A percentile compares a stretch with the other conserved stretches of the same genome.
Evolutionary conservation across 163 green algal genomes (phyloP).

Genomic region (Prototheca cutis): DNA sequence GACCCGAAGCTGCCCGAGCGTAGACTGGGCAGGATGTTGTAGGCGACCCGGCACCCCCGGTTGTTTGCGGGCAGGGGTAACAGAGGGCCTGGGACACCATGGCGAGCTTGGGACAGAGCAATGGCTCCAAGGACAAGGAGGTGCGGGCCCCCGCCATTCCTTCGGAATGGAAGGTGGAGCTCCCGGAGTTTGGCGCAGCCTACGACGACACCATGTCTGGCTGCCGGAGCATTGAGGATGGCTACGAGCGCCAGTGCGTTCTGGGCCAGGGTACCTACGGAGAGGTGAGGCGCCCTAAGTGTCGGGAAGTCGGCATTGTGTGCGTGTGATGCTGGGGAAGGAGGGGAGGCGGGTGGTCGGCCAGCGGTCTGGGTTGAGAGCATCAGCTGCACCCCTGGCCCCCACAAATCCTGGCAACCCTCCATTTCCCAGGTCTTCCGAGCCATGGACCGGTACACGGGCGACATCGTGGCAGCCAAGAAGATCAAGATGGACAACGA

Average conservation of each 20-base stretch:
- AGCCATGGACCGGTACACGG: constrained; percentile 25
- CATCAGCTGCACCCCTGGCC: background rate
- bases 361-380: too few species aligned
- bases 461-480: constrained; percentile 82
- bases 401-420: background rate
- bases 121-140: constrained; percentile 4
- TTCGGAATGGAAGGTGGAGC: constrained; percentile 43
- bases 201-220: constrained; percentile 34
- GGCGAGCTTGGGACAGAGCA: background rate
- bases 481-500: constrained; percentile 99
- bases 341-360: too few species aligned
- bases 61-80: too few species aligned
- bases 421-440: constrained; percentile 27
- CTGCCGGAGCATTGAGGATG: constrained; percentile 60
- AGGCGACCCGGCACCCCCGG: too few species aligned
- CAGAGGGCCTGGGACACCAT: too few species aligned
- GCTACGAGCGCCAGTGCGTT: constrained; percentile 62
- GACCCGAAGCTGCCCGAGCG: too few species aligned
- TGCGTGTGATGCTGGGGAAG: background rate
- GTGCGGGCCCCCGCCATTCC: constrained; percentile 1
- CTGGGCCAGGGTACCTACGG: constrained; percentile 94
- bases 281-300: constrained; percentile 41
- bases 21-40: too few species aligned
- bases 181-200: constrained; percentile 25
- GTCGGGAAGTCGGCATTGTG: background rate